Conservation (phyloP, 169 alveolate genomes). For the Plasmodium knowlesi region DNA sequence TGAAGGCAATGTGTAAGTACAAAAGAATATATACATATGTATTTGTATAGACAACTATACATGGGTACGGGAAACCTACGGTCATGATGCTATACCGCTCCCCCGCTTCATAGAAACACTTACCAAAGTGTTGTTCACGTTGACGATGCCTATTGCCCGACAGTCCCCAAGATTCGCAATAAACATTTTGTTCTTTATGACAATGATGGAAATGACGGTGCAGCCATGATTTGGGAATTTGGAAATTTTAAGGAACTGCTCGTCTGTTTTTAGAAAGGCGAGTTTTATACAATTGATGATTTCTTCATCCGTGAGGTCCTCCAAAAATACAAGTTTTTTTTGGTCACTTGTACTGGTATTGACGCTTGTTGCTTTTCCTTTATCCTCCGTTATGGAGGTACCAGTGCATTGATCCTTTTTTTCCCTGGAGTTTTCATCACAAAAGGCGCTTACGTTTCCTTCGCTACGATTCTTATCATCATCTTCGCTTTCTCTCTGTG, state of each 20-base stretch:
- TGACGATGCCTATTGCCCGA: conserved; percentile 72
- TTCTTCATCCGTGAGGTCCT: conserved; percentile 63
- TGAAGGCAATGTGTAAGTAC: background rate
- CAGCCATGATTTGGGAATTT: conserved; percentile 72
- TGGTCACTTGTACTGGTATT: background rate
- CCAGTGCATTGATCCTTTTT: background rate
- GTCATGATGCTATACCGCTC: background rate
- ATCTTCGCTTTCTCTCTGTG: background rate
- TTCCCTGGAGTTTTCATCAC: background rate
- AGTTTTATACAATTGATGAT: conserved; percentile 48
- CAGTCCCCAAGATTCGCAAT: conserved; percentile 70
- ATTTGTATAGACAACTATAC: background rate
- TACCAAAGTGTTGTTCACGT: conserved; percentile 39
- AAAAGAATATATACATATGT: background rate
- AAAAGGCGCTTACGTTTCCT: background rate
- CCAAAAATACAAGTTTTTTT: conserved; percentile 30
- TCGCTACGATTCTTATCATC: background rate
- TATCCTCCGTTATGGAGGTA: background rate
- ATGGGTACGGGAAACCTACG: background rate
- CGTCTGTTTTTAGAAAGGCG: conserved; percentile 68
- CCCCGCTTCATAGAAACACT: background rate
- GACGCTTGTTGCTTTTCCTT: background rate
- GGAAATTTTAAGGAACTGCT: conserved; percentile 43
- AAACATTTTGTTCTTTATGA: conserved; percentile 65
- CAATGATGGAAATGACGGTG: conserved; percentile 40